A percentile compares a stretch with the other conserved stretches of the same genome.
Conservation (phyloP, 306 rosid species). For the Hippophae rhamnoides region DNA sequence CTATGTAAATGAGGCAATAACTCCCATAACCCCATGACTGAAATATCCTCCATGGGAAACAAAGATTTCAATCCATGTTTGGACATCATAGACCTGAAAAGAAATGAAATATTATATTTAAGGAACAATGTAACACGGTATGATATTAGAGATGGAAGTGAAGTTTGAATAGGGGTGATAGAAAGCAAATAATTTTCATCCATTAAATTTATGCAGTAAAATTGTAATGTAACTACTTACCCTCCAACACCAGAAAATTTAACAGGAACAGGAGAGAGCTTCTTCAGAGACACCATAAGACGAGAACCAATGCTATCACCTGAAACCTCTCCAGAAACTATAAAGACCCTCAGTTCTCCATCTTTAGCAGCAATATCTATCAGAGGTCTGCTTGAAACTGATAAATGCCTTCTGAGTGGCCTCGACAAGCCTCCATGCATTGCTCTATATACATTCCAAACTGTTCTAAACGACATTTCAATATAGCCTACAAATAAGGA, state of each 20-base stretch:
- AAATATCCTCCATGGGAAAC: slow-evolving; percentile 74
- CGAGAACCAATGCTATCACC: slow-evolving; percentile 87
- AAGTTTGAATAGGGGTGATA: not conserved
- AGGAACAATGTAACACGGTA: not conserved
- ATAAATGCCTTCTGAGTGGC: slow-evolving; percentile 13
- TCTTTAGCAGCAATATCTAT: slow-evolving; percentile 50
- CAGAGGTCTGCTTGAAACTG: slow-evolving; percentile 27
- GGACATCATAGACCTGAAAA: slow-evolving; percentile 64
- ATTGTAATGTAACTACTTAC: slow-evolving; percentile 20
- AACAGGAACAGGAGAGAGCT: slow-evolving; percentile 50
- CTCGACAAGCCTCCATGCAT: slow-evolving; percentile 17
- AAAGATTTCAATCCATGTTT: slow-evolving; percentile 57
- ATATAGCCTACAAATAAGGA: no score
- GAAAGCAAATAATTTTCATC: slow-evolving; percentile 1
- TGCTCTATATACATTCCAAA: slow-evolving; percentile 19
- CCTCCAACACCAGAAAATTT: slow-evolving; percentile 83
- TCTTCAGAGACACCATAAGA: slow-evolving; percentile 60
- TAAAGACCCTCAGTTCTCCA: slow-evolving; percentile 72
- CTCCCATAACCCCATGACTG: slow-evolving; percentile 95
- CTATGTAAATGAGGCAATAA: slow-evolving; percentile 59
- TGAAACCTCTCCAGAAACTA: slow-evolving; percentile 84
- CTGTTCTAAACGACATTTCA: slow-evolving; percentile 25
- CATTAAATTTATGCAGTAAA: not conserved
- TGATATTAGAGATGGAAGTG: not conserved
- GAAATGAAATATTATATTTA: slow-evolving; percentile 3